Evolutionary conservation across 352 stramenopile genomes (phyloP).

Genomic region (Phytopythium ostracodes): DNA sequence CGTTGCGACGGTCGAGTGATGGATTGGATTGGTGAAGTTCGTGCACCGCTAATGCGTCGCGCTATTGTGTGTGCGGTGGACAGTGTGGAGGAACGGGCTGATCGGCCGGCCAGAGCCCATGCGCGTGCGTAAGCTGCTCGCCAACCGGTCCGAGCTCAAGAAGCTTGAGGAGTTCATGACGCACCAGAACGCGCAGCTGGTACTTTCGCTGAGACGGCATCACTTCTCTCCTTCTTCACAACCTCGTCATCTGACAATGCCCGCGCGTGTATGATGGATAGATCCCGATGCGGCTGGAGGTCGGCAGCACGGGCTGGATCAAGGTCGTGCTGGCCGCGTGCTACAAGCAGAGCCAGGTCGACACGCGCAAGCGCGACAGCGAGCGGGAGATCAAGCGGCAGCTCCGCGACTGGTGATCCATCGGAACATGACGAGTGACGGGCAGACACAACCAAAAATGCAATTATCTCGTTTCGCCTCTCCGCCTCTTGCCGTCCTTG

Average conservation of each 20-base stretch:
- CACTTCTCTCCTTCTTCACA: not conserved
- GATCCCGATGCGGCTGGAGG: constrained; percentile 71
- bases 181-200: constrained; percentile 62
- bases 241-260: not conserved
- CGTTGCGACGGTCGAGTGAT: not conserved
- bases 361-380: constrained; percentile 73
- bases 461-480: constrained; percentile 17
- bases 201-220: constrained; percentile 12
- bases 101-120: constrained; percentile 67
- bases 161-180: constrained; percentile 64
- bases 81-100: constrained; percentile 73
- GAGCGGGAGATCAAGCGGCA: constrained; percentile 72
- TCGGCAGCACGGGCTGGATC: constrained; percentile 79
- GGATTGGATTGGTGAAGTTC: not conserved
- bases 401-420: constrained; percentile 62
- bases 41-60: constrained; percentile 1
- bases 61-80: not conserved
- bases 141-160: constrained; percentile 72
- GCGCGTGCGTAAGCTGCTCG: constrained; percentile 71
- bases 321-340: constrained; percentile 78
- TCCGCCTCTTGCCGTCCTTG: not conserved
- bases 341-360: constrained; percentile 56
- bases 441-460: constrained; percentile 14
- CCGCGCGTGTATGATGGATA: constrained; percentile 13
- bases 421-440: not conserved